Evolutionary conservation across 1,284 basidiomycete species (phyloP).

Genomic region (Leccinum fallax): DNA sequence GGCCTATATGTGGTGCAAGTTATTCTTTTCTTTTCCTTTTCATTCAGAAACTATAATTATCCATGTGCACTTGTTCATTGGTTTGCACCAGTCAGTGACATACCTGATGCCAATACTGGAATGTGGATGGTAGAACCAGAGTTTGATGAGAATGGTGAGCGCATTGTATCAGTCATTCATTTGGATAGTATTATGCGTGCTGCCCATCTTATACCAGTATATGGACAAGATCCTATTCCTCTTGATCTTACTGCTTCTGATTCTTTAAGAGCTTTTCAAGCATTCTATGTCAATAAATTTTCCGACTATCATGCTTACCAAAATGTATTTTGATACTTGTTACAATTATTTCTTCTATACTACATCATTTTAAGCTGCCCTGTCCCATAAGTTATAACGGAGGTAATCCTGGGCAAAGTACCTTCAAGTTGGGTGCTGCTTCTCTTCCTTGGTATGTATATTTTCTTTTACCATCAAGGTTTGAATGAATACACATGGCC

Average conservation of each 20-base stretch:
- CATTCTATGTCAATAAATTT: neutral
- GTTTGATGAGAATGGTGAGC: neutral
- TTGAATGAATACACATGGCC: no score
- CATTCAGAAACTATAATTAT: neutral
- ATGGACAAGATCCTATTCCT: neutral
- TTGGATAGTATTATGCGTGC: neutral
- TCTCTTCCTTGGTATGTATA: no score
- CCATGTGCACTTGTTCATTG: neutral
- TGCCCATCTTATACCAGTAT: neutral
- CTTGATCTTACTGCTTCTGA: neutral
- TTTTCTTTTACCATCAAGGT: no score
- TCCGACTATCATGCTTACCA: constrained; percentile 1
- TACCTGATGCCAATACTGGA: neutral
- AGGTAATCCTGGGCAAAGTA: no score
- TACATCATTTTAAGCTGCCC: no score
- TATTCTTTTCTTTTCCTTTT: neutral
- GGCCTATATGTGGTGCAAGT: neutral
- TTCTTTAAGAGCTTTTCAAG: neutral
- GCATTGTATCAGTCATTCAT: neutral
- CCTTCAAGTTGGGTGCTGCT: no score
- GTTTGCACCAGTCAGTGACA: neutral
- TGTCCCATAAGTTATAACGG: no score
- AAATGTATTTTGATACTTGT: neutral
- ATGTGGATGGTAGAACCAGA: neutral
- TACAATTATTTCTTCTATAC: no score